phyloP scores from a whole-genome alignment of 169 alveolate genomes.

The Plasmodium falciparum region DNA sequence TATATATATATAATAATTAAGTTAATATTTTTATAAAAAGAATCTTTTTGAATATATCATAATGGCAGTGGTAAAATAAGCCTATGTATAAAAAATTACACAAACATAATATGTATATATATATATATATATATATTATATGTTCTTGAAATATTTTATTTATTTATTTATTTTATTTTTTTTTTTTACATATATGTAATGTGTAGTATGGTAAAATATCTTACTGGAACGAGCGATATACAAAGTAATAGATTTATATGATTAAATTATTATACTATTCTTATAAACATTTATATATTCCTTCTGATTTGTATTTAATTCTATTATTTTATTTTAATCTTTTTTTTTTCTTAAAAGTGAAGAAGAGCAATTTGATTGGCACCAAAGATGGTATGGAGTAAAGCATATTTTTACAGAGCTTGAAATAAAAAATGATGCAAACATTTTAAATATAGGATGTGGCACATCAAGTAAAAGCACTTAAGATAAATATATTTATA shows the following conservation, averaged over 20 bases:
- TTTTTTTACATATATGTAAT: background rate
- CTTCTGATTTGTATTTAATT: background rate
- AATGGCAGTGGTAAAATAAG: constrained; percentile 60
- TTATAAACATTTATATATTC: background rate
- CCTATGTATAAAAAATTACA: constrained; percentile 2
- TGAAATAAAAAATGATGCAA: constrained; percentile 52
- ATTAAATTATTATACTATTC: constrained; percentile 2
- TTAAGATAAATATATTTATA: constrained; percentile 1
- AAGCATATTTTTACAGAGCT: constrained; percentile 70
- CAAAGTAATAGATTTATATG: constrained; percentile 33
- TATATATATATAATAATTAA: too few species aligned
- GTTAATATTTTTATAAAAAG: background rate
- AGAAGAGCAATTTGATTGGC: constrained; percentile 77
- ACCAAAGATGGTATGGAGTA: constrained; percentile 73
- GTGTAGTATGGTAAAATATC: constrained; percentile 69
- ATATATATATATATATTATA: constrained; percentile 3
- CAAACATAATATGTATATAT: constrained; percentile 6
- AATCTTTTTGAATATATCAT: constrained; percentile 9
- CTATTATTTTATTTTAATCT: constrained; percentile 1
- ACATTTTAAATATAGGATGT: constrained; percentile 58
- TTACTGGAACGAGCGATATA: constrained; percentile 76
- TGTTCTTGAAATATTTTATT: background rate
- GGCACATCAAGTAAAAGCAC: constrained; percentile 68
- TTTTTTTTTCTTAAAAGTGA: constrained; percentile 37
- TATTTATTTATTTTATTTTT: constrained; percentile 23